These are phyloP conservation scores for Phoma sp. DNA, from an alignment of 2,329 filamentous ascomycete species.

Conservation along the genomic window DNA sequence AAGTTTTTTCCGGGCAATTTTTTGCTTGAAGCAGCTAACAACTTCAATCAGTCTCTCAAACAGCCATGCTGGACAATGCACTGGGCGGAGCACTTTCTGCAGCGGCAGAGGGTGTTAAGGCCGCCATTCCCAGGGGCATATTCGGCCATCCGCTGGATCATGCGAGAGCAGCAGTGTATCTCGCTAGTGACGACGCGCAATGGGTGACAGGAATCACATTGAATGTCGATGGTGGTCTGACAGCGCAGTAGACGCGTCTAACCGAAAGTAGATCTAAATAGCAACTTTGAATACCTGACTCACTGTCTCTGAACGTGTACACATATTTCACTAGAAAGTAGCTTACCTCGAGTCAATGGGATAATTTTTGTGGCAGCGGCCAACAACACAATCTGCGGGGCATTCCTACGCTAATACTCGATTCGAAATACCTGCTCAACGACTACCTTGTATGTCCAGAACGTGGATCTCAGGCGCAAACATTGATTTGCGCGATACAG, in stretches of 20 bases:
- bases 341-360: too few species aligned
- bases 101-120: constrained; percentile 18
- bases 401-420: too few species aligned
- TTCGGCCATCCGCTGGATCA: constrained; percentile 31
- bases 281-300: not conserved
- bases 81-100: constrained; percentile 19
- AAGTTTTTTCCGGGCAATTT: constrained; percentile 17
- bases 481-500: too few species aligned
- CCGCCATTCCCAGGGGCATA: constrained; percentile 27
- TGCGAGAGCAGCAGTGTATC: constrained; percentile 48
- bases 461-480: too few species aligned
- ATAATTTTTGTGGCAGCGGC: too few species aligned
- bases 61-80: constrained; percentile 39
- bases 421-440: too few species aligned
- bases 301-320: not conserved
- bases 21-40: constrained; percentile 2
- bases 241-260: constrained; percentile 10
- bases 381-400: too few species aligned
- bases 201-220: constrained; percentile 52
- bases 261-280: not conserved
- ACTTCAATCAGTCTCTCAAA: constrained; percentile 33
- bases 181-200: constrained; percentile 53
- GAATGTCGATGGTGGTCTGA: constrained; percentile 52
- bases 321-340: too few species aligned
- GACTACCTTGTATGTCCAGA: too few species aligned